Evolutionary conservation across 2,329 filamentous ascomycete species (phyloP), one percentile per base, ranked within the genome.

Genomic region (Fusarium citri): DNA sequence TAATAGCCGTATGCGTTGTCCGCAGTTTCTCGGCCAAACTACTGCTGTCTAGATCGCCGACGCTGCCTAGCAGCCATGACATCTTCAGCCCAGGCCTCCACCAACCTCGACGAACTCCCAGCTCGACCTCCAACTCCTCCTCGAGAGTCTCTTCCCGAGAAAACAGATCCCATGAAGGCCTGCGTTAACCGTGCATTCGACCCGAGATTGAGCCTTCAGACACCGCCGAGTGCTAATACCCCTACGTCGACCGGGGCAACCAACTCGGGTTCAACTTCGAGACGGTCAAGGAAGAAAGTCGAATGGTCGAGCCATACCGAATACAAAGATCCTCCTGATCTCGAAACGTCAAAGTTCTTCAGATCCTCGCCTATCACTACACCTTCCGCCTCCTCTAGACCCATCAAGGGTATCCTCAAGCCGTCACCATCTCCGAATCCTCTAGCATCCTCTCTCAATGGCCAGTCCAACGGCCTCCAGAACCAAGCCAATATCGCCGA

Each of bases 361-460:
- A 79, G 79, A 62, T 76, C 82, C 31, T 80, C 84, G 43, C 80
- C 84, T 34, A 64, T 82, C 59, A 78, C 84, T 62, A 73, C 78
- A 62, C 73, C 82, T 68, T 77, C 83, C 59, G 61, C 78, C 62
- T 68, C 80, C 64, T 76, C 81, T 9, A 85, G 81, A 66, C 87
- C 87, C 10, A 78, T 86, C 68, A 89, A 88, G 74, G 85, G 87
- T 6, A 99, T 99, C 55, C 86, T 99, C 64, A 99, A 99, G 78
- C 86, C 89, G 23, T 87, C 86, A 4, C 80, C 85, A 57, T 84
- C 79, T 76, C 81, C 79, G 10, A 85, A 85, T 56, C 80, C 81
- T 3, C 79, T 85, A 66, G 80, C 82, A 73, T 78, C 80, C 12
- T 76, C 78, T 26, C 67, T 79, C 5, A 79, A 80, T 78, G 66